Base-by-base conservation (phyloP, 2,329 filamentous ascomycete species). In the Colletotrichum melonis region DNA sequence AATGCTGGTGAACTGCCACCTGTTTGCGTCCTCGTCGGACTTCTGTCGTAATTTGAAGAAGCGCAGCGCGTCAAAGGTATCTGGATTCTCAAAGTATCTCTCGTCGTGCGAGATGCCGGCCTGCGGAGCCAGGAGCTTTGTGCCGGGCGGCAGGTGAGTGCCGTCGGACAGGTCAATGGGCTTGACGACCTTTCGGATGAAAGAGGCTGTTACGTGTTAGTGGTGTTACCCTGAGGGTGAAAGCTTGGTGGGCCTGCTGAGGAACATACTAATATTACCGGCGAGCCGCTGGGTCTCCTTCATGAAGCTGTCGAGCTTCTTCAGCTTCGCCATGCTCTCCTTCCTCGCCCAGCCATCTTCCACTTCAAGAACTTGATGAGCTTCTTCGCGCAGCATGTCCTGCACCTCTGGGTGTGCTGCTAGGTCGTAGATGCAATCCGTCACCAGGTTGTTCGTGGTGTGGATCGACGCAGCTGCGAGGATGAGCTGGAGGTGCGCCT, bases 361-460 rank as follows among this genome's bases (percentile, higher is more conserved):
- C 2, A 82, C 79, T 35, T 82, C 79, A 22, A 88, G 77, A 6
- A 87, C 81, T 1, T 81, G 79, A 30, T 80, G 76, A 1, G 86
- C 88, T 76, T 90, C 88, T 28, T 86, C 81, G 2, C 87, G 81
- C 67, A 90, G 78, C 67, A 85, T 84, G 22, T 85, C 81, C 63
- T 89, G 84, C 5, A 85, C 81, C 22, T 88, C 86, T 0, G 84
- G 85, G 42, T 87, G 79, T 4, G 84, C 83, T 3, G 84, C 84
- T 16, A 90, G 80, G 72, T 90, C 88, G 67, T 85, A 87, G 65
- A 90, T 80, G 69, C 86, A 84, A 74, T 89, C 86, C 28, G 84
- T 86, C 3, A 87, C 76, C 3, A 85, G 76, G 22, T 84, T 82
- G 72, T 84, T 85, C 0, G 85, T 86, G 1, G 84, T 85, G 70